Conservation (phyloP, 1,284 basidiomycete species). For the Mycena citricolor region DNA sequence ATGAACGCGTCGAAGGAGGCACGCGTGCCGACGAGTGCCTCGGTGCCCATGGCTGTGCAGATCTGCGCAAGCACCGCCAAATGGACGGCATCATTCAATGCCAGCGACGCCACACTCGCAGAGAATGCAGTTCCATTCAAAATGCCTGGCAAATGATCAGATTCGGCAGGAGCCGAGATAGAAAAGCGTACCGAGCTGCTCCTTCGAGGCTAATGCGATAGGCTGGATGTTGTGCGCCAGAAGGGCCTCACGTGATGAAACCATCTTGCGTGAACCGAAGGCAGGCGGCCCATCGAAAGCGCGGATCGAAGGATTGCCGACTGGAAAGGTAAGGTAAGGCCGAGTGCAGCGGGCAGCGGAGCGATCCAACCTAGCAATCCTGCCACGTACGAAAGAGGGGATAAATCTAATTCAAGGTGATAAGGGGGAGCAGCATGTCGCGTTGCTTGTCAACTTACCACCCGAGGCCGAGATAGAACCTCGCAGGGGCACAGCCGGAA, state of each 20-base stretch:
- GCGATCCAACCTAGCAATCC: slow-evolving; percentile 35
- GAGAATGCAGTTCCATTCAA: slow-evolving; percentile 59
- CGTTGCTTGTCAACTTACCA: slow-evolving; percentile 22
- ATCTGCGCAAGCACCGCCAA: slow-evolving; percentile 73
- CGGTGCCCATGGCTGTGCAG: slow-evolving; percentile 84
- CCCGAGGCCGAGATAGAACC: slow-evolving; percentile 84
- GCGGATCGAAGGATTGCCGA: slow-evolving; percentile 76
- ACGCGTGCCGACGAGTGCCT: slow-evolving; percentile 73
- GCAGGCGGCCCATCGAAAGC: slow-evolving; percentile 61
- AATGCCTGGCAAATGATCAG: slow-evolving; percentile 10
- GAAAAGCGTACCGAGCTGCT: slow-evolving; percentile 78
- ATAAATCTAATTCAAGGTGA: slow-evolving; percentile 46
- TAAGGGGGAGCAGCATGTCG: slow-evolving; percentile 7
- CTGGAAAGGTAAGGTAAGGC: slow-evolving; percentile 40
- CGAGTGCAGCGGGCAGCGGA: neutral
- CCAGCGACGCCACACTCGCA: slow-evolving; percentile 61
- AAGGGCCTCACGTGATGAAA: slow-evolving; percentile 66
- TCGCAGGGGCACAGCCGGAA: slow-evolving; percentile 80
- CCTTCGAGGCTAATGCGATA: slow-evolving; percentile 73
- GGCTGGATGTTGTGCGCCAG: slow-evolving; percentile 65
- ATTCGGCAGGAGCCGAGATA: neutral
- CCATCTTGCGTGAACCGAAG: slow-evolving; percentile 54
- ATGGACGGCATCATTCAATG: slow-evolving; percentile 71
- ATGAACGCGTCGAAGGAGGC: slow-evolving; percentile 82
- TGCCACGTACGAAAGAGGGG: slow-evolving; percentile 82